Evolutionary conservation across 805 yeast species (phyloP).

Genomic region (Sugiyamaella lignohabitans): DNA sequence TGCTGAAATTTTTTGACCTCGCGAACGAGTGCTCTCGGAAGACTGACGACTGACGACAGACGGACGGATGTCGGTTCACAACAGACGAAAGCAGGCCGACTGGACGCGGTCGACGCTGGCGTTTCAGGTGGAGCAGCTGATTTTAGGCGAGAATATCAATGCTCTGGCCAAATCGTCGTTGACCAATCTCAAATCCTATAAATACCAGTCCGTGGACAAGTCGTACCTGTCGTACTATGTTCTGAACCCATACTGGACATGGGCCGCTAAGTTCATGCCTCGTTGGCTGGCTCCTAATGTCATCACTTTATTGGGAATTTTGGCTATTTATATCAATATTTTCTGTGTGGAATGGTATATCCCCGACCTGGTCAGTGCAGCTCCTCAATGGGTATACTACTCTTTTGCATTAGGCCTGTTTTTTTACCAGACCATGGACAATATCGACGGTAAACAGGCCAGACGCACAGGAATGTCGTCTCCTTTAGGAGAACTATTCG

Average conservation of each 20-base stretch:
- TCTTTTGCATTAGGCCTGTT: conserved; percentile 76
- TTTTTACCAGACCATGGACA: conserved; percentile 93
- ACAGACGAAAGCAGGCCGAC: background rate
- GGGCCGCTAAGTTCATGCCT: conserved; percentile 76
- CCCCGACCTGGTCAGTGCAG: conserved; percentile 53
- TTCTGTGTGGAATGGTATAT: conserved; percentile 60
- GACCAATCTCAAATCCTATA: conserved; percentile 23
- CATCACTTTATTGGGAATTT: conserved; percentile 74
- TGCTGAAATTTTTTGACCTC: too few species aligned
- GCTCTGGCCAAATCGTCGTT: conserved; percentile 20
- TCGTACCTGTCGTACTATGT: conserved; percentile 71
- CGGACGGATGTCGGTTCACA: too few species aligned
- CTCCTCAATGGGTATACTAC: conserved; percentile 74
- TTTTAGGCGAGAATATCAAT: conserved; percentile 14
- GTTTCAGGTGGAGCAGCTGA: conserved; percentile 13
- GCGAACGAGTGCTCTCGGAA: too few species aligned
- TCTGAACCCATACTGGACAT: conserved; percentile 80
- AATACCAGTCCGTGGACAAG: conserved; percentile 55
- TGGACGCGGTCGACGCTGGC: conserved; percentile 8
- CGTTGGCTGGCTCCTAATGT: conserved; percentile 90
- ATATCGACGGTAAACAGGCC: conserved; percentile 95
- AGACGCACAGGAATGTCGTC: conserved; percentile 90
- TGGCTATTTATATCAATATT: conserved; percentile 59
- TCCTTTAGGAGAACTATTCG: conserved; percentile 92
- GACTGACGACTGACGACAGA: too few species aligned